Conservation (phyloP, 768 basidiomycete species). For the Clitopilus passeckerianus region DNA sequence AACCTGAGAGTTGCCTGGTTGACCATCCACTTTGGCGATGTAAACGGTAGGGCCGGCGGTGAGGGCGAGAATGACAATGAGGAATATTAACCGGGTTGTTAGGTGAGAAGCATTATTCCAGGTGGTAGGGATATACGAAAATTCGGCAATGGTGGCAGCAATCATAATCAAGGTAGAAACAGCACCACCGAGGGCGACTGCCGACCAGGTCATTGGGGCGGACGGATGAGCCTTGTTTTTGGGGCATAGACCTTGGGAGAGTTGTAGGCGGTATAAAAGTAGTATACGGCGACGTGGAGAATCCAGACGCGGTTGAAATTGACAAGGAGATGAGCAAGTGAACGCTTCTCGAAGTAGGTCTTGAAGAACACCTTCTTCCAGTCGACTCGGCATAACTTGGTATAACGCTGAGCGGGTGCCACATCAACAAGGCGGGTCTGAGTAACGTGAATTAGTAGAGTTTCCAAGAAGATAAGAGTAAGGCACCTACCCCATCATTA, state of each 20-base stretch:
- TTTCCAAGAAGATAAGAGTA: neutral
- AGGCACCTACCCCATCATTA: conserved; percentile 65
- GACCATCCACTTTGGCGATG: conserved; percentile 79
- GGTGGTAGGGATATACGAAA: conserved; percentile 94
- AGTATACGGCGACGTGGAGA: conserved; percentile 87
- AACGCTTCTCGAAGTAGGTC: conserved; percentile 97
- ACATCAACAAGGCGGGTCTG: conserved; percentile 91
- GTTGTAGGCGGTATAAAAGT: conserved; percentile 98
- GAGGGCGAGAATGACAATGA: conserved; percentile 86
- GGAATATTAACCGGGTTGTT: conserved; percentile 88
- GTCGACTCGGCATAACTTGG: conserved; percentile 86
- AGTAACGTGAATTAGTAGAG: conserved; percentile 4
- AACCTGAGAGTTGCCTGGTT: conserved; percentile 51
- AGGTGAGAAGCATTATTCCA: conserved; percentile 99
- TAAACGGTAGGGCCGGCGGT: conserved; percentile 94
- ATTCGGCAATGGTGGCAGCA: conserved; percentile 88
- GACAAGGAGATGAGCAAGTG: conserved; percentile 87
- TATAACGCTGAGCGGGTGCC: conserved; percentile 88
- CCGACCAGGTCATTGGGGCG: conserved; percentile 91
- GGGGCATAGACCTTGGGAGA: conserved; percentile 89
- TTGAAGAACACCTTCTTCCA: conserved; percentile 98
- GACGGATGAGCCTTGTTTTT: conserved; percentile 61
- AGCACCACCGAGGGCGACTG: conserved; percentile 91
- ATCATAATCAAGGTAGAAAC: conserved; percentile 95
- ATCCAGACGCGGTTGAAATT: conserved; percentile 99